Evolutionary conservation across 306 rosid species (phyloP), one percentile per base, ranked within the genome.

Genomic region (Citrullus amarus): DNA sequence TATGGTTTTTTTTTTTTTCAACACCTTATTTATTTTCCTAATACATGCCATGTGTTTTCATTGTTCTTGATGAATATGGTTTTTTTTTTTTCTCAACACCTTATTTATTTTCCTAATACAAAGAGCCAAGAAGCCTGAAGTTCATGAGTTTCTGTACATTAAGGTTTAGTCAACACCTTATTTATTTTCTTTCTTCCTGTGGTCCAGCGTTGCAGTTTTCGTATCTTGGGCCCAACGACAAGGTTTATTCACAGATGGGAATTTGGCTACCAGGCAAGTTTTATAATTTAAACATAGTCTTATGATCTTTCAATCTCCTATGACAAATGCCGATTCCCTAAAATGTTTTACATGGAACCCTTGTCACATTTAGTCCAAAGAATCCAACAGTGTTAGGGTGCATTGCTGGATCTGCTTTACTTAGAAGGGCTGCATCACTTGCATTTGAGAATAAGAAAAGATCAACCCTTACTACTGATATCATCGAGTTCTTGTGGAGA

Each of bases 341-440:
- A 79, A 50, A 44, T 57, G 68, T 13, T 20, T 30, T 72, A 15
- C 38, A 7, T 51, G 15, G 4, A 72, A 50, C 60, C 77, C 28
- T 48, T 73, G 81, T 78, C 76, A 79, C 77, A 13, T 14, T 13
- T 84, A 88, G 96, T 70, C 80, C 78, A 66, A 82, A 83, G 67
- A 95, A 91, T 87, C 97, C 99, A 32, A 65, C 93, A 18, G 75
- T 87, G 18, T 78, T 95, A 82, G 99, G 97, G 53, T 87, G 96
- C 90, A 83, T 95, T 68, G 99, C 97, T 46, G 97, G 92, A 22
- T 87, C 99, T 60, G 85, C 92, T 59, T 71, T 95, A 80, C 78
- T 91, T 91, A 92, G 97, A 81, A 95, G 79, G 81, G 97, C 99
- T 32, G 99, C 99, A 53, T 88, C 96, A 25, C 88, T 89, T 78